Evolutionary conservation across 805 yeast species (phyloP), one percentile per base, ranked within the genome.

Genomic region (Lachancea fermentati): DNA sequence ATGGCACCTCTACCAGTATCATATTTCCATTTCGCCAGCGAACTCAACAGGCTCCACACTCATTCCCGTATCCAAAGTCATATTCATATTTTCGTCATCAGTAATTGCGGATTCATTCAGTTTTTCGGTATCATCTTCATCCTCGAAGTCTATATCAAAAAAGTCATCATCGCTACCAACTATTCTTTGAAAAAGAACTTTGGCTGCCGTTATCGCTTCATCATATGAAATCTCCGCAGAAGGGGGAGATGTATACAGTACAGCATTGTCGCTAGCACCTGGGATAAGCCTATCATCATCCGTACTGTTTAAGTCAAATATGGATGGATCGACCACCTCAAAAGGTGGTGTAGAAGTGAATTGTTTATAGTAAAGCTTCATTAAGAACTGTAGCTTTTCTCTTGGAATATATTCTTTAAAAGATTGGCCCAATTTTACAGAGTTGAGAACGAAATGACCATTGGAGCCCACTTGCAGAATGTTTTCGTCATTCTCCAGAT

Each of bases 111-210:
- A 54, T 6, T 49, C 44, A 14, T 42, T 66, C 17, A 62, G 67
- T 38, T 64, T 69, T 22, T 68, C 74, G 11, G 68, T 71, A 26
- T 79, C 89, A 32, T 85, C 95, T 15, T 88, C 96, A 60, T 91
- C 97, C 63, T 91, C 97, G 57, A 91, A 91, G 63, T 91, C 97
- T 31, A 91, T 85, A 60, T 87, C 96, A 58, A 91, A 91, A 66
- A 93, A 93, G 63, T 91, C 97, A 53, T 91, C 97, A 58, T 85
- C 93, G 2, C 95, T 76, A 7, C 97, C 97, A 8, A 93, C 94
- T 46, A 91, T 80, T 42, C 73, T 71, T 45, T 77, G 79, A 60
- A 86, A 91, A 31, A 91, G 59, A 15, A 76, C 66, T 57, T 79
- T 83, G 5, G 89, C 87, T 45, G 87, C 93, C 2, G 89, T 79